Evolutionary conservation across 148 eudicot species (phyloP), one percentile per base, ranked within the genome.

Genomic region (Hydrangea macrophylla): DNA sequence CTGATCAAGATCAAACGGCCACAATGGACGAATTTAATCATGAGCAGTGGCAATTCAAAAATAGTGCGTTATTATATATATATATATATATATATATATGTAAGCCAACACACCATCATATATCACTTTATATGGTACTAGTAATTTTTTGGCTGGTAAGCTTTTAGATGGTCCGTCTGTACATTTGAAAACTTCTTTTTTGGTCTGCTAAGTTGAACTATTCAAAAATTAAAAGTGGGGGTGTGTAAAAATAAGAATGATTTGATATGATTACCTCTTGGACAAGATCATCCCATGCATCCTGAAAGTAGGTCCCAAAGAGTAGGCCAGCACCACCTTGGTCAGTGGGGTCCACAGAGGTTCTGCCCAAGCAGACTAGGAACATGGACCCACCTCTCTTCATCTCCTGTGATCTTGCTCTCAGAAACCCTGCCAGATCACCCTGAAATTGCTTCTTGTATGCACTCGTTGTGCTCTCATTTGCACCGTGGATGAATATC

Each of bases 201-300:
- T n/a, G 50, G 50, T 18, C 50, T 0, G 0, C 11, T 42, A 9
- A 42, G 50, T 15, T 12, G 17, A 3, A 42, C 39, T 35, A 35
- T 35, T 35, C 39, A 35, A 4, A 35, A 4, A 35, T 8, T 35
- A 35, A 8, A 3, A 11, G 50, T 48, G n/a, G n/a, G n/a, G n/a
- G n/a, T n/a, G n/a, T n/a, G n/a, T n/a, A n/a, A n/a, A 48, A 18
- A n/a, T 48, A 1, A 37, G 24, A 37, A 57, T 57, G 67, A 57
- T 65, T 35, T 17, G 44, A 24, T 31, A 63, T 78, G 70, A 62
- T 57, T 85, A 92, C 98, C 98, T 93, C 87, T 53, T 72, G 88
- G 76, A 93, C 95, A 71, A 93, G 96, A 73, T 93, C 98, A 73
- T 93, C 73, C 98, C 98, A 93, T 6, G 98, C 96, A 82, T 93